Evolutionary conservation across 352 stramenopile species (phyloP), one percentile per base, ranked within the genome.

Genomic region (Globisporangium lucens): DNA sequence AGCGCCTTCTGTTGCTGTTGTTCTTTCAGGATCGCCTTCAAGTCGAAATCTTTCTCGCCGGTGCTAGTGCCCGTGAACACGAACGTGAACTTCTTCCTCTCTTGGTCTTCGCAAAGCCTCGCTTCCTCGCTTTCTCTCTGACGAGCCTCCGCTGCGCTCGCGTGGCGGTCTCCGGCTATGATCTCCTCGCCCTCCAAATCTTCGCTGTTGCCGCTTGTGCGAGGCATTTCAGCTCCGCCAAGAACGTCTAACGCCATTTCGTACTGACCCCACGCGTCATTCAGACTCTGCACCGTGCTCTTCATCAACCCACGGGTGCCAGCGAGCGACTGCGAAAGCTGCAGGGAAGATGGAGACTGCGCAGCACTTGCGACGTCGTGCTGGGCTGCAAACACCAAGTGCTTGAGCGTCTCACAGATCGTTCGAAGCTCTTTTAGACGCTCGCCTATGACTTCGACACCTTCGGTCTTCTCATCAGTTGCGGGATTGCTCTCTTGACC

Each of bases 41-140:
- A 71, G 60, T 92, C 84, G 49, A 92, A 89, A 27, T 75, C 81
- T 27, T 75, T 75, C 52, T 92, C 80, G 51, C 82, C 84, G 2
- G 77, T 92, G 63, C 84, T 92, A 24, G 84, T 92, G n/a, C 80
- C 84, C 22, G 80, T 90, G 63, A 90, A 92, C 17, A 92, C 75
- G 56, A 88, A 57, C 56, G 83, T 80, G 56, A 49, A 58, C 33
- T 52, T 71, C 65, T 20, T 64, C 17, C 27, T n/a, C 33, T 66
- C 46, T 2, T 53, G 38, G 10, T 57, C 22, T 33, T 57, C 59
- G 2, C 24, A 59, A 30, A 36, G 13, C 9, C 52, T 41, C 47
- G 36, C 53, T 38, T 35, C 49, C 7, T 59, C 59, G 3, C 29
- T n/a, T 52, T 41, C 55, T 24, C 35, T 41, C 53, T 17, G 53